Percentiles rank a stretch among this genome's conserved stretches.
Conservation (phyloP, 73 alveolate species). For the Blepharisma stoltei region DNA sequence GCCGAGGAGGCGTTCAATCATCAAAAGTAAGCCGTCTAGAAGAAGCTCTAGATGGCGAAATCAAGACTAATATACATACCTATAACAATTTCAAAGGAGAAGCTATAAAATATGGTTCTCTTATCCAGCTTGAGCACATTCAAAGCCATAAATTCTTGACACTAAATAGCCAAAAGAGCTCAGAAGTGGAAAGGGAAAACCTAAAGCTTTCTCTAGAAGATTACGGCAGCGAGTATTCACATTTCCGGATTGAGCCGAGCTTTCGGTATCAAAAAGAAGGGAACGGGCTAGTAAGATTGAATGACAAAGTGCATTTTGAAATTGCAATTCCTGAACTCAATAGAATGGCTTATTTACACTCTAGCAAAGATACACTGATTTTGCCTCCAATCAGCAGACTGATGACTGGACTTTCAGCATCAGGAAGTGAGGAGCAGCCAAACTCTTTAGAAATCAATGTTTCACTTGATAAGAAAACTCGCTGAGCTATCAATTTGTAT, state of each 20-base stretch:
- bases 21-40: conserved; percentile 4
- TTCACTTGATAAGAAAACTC: conserved; percentile 3
- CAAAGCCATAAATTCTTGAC: conserved; percentile 17
- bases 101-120: background rate
- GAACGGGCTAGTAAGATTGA: background rate
- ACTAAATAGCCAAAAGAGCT: background rate
- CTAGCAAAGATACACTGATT: background rate
- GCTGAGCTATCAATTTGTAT: background rate
- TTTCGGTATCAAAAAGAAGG: background rate
- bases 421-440: background rate
- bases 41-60: conserved; percentile 24
- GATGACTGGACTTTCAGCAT: background rate
- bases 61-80: conserved; percentile 5
- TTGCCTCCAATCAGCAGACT: background rate
- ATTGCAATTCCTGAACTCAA: background rate
- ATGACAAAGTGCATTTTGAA: conserved; percentile 6
- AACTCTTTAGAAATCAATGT: background rate
- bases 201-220: background rate
- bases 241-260: conserved; percentile 25
- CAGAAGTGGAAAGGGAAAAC: conserved; percentile 2
- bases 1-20: background rate
- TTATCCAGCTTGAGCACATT: conserved; percentile 1
- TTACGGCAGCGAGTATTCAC: background rate
- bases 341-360: background rate
- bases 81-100: background rate